Base-by-base conservation (phyloP, 2,329 filamentous ascomycete genomes). In the Cercospora brassicicola region DNA sequence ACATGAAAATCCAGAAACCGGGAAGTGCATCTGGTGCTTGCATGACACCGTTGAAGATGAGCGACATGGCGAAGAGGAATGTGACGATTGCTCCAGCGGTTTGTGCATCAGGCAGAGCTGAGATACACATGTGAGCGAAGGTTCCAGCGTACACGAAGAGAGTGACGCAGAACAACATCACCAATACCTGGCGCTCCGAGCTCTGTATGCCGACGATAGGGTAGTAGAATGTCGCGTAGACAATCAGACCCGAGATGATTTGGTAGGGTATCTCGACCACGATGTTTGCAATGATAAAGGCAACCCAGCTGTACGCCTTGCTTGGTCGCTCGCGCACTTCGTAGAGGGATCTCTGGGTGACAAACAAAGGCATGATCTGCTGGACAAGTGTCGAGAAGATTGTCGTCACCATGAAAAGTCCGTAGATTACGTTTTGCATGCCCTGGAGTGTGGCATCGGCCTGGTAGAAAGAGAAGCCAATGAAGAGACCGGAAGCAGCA, bases 1-100 rank as follows among this genome's bases (percentile, higher is more conserved):
- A 91, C 90, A 92, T 92, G 81, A 91, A 92, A 69, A 88, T 87
- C 90, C 90, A 93, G 81, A 93, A 93, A 0, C 87, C 84, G 0
- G 90, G 90, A 1, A 93, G 82, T 0, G 84, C 82, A 3, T 75
- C 68, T 5, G 0, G 88, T 86, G 84, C 78, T 68, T 89, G 87
- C 64, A 92, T 80, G 3, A 92, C 89, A 76, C 89, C 83, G 72
- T 82, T 79, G 73, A 84, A 80, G 72, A 82, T 81, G 2, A 85
- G 77, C 4, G 68, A 82, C 77, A 86, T 84, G n/a, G 84, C 81
- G 67, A 79, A 78, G 23, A 78, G 71, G 11, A 77, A 81, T 72
- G 75, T 83, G 4, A 81, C 88, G 18, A 92, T 78, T 57, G 86
- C 87, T 5, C 85, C 86, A 4, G 89, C 91, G 0, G 89, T 91